Conservation (phyloP, 2,329 filamentous ascomycete species). For the Aspergillus quadrilineatus region DNA sequence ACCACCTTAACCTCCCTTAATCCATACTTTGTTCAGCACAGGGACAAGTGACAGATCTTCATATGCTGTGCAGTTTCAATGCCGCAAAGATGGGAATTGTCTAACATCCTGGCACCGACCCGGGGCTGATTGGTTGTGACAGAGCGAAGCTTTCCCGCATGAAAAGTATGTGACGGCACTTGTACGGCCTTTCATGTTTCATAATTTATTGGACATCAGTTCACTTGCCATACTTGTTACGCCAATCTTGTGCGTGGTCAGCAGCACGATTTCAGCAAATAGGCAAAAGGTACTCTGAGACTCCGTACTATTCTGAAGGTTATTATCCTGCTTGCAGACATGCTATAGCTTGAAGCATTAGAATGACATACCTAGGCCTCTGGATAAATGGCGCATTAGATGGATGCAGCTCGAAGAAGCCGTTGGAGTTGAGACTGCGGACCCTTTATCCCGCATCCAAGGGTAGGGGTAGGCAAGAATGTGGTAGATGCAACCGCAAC, state of each 20-base stretch:
- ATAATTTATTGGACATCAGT: not conserved
- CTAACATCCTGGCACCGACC: not conserved
- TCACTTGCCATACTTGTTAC: not conserved
- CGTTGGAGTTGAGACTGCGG: not conserved
- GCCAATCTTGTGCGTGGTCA: not conserved
- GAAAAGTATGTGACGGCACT: not conserved
- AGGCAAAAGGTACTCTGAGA: too few species aligned
- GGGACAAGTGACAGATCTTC: not conserved
- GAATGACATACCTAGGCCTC: not conserved
- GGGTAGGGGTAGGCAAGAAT: not conserved
- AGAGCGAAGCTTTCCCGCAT: constrained; percentile 4
- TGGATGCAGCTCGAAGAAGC: not conserved
- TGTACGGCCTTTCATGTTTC: not conserved
- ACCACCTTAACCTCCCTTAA: not conserved
- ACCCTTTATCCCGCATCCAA: not conserved
- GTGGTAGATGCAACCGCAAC: not conserved
- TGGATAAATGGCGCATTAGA: too few species aligned
- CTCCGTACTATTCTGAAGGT: too few species aligned
- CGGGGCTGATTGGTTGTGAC: not conserved
- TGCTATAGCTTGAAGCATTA: not conserved
- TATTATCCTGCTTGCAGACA: too few species aligned
- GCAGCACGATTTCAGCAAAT: not conserved
- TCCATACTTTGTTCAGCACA: not conserved
- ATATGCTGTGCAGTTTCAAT: not conserved
- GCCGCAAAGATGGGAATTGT: not conserved